These are phyloP conservation scores for Acephala macrosclerotiorum DNA, from an alignment of 2,329 filamentous ascomycete genomes.

Conservation along the genomic window DNA sequence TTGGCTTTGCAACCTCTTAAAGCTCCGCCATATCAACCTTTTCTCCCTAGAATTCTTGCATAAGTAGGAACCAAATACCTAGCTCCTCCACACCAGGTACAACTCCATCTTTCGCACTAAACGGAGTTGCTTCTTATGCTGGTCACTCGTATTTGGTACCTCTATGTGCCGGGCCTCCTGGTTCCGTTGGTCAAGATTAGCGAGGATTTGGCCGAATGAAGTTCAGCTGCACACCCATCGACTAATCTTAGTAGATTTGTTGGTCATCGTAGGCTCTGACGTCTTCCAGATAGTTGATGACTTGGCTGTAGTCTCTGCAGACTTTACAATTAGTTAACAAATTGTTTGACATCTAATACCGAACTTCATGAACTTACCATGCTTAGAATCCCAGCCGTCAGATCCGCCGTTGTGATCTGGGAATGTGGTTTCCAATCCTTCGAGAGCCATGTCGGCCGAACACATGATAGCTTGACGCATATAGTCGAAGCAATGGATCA, in stretches of 20 bases:
- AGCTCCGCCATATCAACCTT: no score
- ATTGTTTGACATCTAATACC: constrained; percentile 11
- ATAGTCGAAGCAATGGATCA: constrained; percentile 35
- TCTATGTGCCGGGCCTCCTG: no score
- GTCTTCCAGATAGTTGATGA: constrained; percentile 52
- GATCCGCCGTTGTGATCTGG: constrained; percentile 54
- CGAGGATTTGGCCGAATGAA: no score
- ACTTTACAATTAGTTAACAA: constrained; percentile 38
- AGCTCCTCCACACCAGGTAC: no score
- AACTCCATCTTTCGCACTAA: no score
- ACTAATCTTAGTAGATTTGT: constrained; percentile 48
- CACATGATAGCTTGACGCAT: constrained; percentile 34
- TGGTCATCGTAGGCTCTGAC: constrained; percentile 54
- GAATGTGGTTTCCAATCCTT: constrained; percentile 53
- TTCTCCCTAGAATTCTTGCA: no score
- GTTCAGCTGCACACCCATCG: no score
- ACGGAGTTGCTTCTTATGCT: no score
- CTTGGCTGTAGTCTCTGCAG: constrained; percentile 52
- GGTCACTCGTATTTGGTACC: no score
- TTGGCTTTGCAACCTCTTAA: no score
- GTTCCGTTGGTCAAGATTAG: no score
- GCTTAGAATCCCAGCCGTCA: constrained; percentile 56
- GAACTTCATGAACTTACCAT: constrained; percentile 43
- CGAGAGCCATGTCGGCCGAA: constrained; percentile 32
- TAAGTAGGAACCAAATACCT: no score